phyloP scores from a whole-genome alignment of 164 flowering plant species.

The Vitis amurensis region DNA sequence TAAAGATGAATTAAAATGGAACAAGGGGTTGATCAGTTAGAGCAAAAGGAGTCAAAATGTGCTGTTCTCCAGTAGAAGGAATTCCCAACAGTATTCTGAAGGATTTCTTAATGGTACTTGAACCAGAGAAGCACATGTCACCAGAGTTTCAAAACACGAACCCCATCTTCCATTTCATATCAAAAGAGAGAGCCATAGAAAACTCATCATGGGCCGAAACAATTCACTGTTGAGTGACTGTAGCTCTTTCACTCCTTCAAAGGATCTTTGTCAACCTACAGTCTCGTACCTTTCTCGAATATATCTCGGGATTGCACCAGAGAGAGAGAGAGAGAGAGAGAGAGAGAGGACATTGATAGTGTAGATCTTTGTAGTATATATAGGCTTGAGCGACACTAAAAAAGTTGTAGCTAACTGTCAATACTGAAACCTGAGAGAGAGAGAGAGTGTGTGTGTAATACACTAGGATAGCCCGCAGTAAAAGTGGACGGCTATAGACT shows the following conservation, averaged over 20 bases:
- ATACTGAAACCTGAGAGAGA: constrained; percentile 7
- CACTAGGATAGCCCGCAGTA: constrained; percentile 7
- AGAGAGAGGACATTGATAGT: not conserved
- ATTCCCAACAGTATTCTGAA: not conserved
- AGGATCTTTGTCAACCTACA: constrained; percentile 22
- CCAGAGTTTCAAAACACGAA: no score
- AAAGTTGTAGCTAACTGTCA: constrained; percentile 20
- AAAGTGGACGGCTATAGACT: constrained; percentile 27
- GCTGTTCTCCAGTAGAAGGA: no score
- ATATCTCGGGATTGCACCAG: constrained; percentile 26
- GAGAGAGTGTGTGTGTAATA: not conserved
- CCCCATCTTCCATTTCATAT: not conserved
- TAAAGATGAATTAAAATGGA: no score
- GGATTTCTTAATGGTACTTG: no score
- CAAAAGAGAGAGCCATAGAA: constrained; percentile 3
- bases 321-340: constrained; percentile 8
- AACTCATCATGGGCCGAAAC: no score
- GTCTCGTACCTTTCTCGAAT: constrained; percentile 24
- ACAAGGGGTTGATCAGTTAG: no score
- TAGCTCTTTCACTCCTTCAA: constrained; percentile 2
- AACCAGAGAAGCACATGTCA: no score
- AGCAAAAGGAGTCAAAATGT: no score
- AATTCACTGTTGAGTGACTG: constrained; percentile 3
- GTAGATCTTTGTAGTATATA: not conserved
- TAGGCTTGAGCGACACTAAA: constrained; percentile 18